Evolutionary conservation across 345 rosid genomes (phyloP).

Genomic region (Leavenworthia alabamica): DNA sequence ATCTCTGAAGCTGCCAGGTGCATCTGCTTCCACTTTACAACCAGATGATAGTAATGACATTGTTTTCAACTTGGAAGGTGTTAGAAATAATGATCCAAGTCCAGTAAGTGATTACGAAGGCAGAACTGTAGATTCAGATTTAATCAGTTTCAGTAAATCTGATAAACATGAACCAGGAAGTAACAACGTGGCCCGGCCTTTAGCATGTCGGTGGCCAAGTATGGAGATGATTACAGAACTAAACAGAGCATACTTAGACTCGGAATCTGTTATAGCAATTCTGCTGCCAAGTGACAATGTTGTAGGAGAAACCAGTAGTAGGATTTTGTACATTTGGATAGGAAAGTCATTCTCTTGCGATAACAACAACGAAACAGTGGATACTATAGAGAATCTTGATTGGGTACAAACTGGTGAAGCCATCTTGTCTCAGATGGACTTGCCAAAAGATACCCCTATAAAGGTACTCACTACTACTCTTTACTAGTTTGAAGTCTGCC

Average conservation of each 20-base stretch:
- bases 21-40: conserved; percentile 32
- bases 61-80: conserved; percentile 41
- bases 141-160: conserved; percentile 28
- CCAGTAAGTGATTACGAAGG: conserved; percentile 28
- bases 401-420: conserved; percentile 51
- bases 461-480: conserved; percentile 42
- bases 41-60: conserved; percentile 47
- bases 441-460: conserved; percentile 54
- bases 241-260: conserved; percentile 41
- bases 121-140: conserved; percentile 34
- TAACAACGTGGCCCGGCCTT: conserved; percentile 32
- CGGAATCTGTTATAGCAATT: conserved; percentile 59
- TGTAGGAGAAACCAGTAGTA: conserved; percentile 38
- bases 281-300: conserved; percentile 34
- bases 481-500: neutral
- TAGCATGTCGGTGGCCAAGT: conserved; percentile 64
- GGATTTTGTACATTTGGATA: conserved; percentile 72
- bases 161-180: conserved; percentile 20
- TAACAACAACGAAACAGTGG: conserved; percentile 33
- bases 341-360: conserved; percentile 54
- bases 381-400: conserved; percentile 41
- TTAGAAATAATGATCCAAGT: conserved; percentile 31
- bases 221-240: conserved; percentile 52
- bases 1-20: conserved; percentile 63
- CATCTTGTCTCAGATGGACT: conserved; percentile 51